Evolutionary conservation across 2,329 filamentous ascomycete genomes (phyloP), one percentile per base, ranked within the genome.

Genomic region (Fonsecaea multimorphosa): DNA sequence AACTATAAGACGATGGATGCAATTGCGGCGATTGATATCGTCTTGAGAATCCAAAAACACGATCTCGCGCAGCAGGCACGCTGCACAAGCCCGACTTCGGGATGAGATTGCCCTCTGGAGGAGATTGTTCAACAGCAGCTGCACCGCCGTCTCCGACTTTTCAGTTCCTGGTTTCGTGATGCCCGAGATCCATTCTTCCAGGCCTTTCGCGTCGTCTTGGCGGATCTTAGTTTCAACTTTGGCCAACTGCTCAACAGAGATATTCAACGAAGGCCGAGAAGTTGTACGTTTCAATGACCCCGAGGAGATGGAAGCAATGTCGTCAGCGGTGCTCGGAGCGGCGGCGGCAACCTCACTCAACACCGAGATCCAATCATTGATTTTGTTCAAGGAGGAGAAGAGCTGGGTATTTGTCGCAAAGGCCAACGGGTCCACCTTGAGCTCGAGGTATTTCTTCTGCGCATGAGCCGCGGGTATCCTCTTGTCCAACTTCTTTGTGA

Each of bases 401-500:
- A 90, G 78, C 38, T 84, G 82, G 27, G 81, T 76, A 72, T 90
- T 94, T 68, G 91, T 93, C 19, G 94, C 92, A 78, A 99, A 99
- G 0, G 91, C 87, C 70, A 89, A 89, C 1, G 91, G 89, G 71
- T 97, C 92, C 64, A 99, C 94, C 80, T 96, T 97, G 54, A 92
- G 92, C 46, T 91, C 88, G 66, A 99, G 84, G 75, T 98, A 99
- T 64, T 89, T 87, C 75, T 91, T 89, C 80, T 97, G 93, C 0
- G 91, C 89, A 58, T 89, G 86, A 2, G 88, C 87, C 53, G 87
- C 85, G 1, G 90, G 85, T 2, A 97, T 87, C 80, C 96, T 97
- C 81, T 99, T 99, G 80, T 99, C 95, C 53, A 97, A 83, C 80
- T 99, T 99, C 83, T 99, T 99, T 58, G 95, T 97, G 78, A 99